Evolutionary conservation across 768 basidiomycete genomes (phyloP).

Genomic region (Coprinopsis marcescibilis): DNA sequence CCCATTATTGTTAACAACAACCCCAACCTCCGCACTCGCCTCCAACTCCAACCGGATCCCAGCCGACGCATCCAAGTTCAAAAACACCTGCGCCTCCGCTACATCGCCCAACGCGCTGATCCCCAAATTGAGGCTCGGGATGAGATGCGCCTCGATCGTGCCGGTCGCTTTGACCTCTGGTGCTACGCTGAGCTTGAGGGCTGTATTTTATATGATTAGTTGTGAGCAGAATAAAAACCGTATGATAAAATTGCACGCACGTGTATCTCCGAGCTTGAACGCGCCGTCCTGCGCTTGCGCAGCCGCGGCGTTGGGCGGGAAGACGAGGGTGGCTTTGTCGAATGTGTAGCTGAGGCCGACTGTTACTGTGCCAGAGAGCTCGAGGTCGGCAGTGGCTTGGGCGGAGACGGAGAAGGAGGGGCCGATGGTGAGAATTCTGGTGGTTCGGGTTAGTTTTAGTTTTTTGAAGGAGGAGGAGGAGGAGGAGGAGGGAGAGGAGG

Average conservation of each 20-base stretch:
- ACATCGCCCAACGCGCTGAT: constrained; percentile 24
- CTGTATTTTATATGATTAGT: constrained; percentile 11
- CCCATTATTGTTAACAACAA: too few species aligned
- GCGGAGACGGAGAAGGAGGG: constrained; percentile 5
- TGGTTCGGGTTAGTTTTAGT: background rate
- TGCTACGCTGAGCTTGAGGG: constrained; percentile 27
- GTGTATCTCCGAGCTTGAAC: constrained; percentile 34
- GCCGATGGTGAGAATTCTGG: constrained; percentile 6
- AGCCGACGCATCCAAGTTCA: constrained; percentile 19
- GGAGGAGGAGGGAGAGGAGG: too few species aligned
- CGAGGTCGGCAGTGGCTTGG: background rate
- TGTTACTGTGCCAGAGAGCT: background rate
- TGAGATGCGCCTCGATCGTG: constrained; percentile 29
- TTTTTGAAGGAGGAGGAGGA: background rate
- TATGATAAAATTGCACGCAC: constrained; percentile 25
- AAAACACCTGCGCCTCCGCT: constrained; percentile 24
- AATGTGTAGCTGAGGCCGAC: constrained; percentile 6
- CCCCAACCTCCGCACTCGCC: background rate
- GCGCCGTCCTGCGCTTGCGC: constrained; percentile 11
- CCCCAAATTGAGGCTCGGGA: constrained; percentile 30
- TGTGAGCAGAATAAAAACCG: background rate
- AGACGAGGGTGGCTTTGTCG: constrained; percentile 5
- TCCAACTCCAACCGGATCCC: background rate
- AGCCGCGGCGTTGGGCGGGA: constrained; percentile 1
- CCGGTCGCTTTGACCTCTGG: constrained; percentile 24